These are phyloP conservation scores for Macroventuria anomochaeta DNA, from an alignment of 2,329 filamentous ascomycete genomes.

Conservation along the genomic window DNA sequence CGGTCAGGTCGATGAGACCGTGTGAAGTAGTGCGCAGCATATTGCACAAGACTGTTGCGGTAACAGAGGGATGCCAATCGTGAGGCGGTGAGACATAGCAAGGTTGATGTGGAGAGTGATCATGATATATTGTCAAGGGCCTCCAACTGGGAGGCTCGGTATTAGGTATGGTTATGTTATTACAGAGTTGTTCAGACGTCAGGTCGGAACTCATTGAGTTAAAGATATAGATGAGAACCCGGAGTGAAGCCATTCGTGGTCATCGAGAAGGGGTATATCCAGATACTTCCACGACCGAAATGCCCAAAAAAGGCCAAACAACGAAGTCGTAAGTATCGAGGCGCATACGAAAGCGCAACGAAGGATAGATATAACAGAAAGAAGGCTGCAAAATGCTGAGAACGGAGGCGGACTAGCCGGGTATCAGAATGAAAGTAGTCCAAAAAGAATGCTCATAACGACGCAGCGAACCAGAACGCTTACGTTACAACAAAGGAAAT, in stretches of 20 bases:
- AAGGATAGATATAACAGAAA: slow-evolving; percentile 15
- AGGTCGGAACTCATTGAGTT: slow-evolving; percentile 30
- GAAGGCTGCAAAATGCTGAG: slow-evolving; percentile 9
- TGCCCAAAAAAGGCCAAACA: not conserved
- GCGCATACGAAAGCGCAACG: slow-evolving; percentile 4
- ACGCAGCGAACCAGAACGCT: slow-evolving; percentile 1
- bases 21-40: not conserved
- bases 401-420: slow-evolving; percentile 32
- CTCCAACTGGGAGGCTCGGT: not conserved
- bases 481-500: slow-evolving; percentile 1
- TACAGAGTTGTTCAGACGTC: slow-evolving; percentile 25
- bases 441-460: slow-evolving; percentile 24
- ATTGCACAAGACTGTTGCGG: not conserved
- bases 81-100: not conserved
- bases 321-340: not conserved
- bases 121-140: slow-evolving; percentile 3
- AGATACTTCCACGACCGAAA: slow-evolving; percentile 1
- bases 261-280: slow-evolving; percentile 24
- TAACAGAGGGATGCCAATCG: not conserved
- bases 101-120: not conserved
- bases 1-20: not conserved
- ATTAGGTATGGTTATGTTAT: slow-evolving; percentile 24
- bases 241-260: slow-evolving; percentile 4
- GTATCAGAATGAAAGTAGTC: slow-evolving; percentile 27
- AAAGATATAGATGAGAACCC: slow-evolving; percentile 14